Conservation (phyloP, 2,329 filamentous ascomycete genomes). For the Calonectria leucothoes region DNA sequence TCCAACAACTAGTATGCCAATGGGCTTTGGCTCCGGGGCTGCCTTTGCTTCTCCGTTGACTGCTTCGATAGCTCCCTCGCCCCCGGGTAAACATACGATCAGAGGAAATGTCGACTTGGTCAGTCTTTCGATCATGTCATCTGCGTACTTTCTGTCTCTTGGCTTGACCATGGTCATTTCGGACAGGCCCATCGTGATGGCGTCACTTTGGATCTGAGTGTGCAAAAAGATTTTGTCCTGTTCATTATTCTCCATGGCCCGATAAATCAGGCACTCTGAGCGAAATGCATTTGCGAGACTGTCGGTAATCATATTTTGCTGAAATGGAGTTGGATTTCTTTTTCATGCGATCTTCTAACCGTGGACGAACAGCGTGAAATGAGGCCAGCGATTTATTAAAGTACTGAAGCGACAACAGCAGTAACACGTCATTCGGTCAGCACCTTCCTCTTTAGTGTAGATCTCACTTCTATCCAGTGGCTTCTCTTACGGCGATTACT, state of each 20-base stretch:
- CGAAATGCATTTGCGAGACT: background rate
- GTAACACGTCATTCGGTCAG: background rate
- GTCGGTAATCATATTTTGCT: background rate
- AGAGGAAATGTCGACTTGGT: background rate
- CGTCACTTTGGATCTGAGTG: background rate
- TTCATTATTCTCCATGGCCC: background rate
- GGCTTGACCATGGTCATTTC: background rate
- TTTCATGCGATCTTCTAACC: background rate
- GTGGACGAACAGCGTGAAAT: background rate
- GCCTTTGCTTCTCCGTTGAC: background rate
- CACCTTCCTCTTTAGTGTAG: background rate
- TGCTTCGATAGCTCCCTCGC: background rate
- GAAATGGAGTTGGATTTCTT: background rate
- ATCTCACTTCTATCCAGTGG: background rate
- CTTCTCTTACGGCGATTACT: background rate
- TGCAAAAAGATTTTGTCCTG: background rate
- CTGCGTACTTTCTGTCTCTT: background rate
- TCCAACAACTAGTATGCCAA: background rate
- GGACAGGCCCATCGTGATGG: background rate
- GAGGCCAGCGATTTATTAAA: background rate
- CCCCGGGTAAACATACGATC: background rate
- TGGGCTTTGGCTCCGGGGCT: background rate
- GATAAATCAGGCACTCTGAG: background rate
- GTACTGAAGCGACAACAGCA: background rate
- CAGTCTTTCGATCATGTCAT: background rate